Percentiles rank a stretch among this genome's conserved stretches.
phyloP scores from a whole-genome alignment of 1,284 basidiomycete genomes.

The Pseudozyma hubeiensis region DNA sequence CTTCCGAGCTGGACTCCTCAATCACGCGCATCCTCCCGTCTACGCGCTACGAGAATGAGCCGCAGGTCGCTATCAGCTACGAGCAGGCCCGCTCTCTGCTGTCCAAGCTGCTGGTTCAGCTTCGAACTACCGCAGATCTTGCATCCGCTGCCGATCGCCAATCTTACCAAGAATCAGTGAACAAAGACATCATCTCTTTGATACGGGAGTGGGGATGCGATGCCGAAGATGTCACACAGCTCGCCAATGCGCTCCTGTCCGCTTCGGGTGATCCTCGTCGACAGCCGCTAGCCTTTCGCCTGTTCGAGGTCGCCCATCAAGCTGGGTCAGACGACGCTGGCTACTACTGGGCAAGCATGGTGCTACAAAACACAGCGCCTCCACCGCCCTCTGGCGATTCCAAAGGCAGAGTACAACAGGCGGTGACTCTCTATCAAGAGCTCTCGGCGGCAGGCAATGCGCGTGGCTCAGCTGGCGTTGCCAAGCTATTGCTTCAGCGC shows the following conservation, averaged over 20 bases:
- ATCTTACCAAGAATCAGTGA: conserved; percentile 28
- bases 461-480: conserved; percentile 50
- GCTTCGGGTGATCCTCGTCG: conserved; percentile 43
- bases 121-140: conserved; percentile 35
- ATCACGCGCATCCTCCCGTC: conserved; percentile 29
- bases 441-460: conserved; percentile 55
- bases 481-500: conserved; percentile 48
- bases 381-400: conserved; percentile 25
- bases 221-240: conserved; percentile 23
- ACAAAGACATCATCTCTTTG: conserved; percentile 21
- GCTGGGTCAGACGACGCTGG: conserved; percentile 53
- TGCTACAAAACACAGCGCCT: conserved; percentile 48
- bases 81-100: conserved; percentile 25
- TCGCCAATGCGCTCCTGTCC: conserved; percentile 35
- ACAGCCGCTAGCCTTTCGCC: conserved; percentile 42
- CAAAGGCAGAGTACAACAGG: conserved; percentile 33
- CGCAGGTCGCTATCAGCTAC: conserved; percentile 16
- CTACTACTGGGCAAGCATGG: conserved; percentile 61
- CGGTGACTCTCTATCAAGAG: conserved; percentile 42
- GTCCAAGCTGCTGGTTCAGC: conserved; percentile 42
- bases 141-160: conserved; percentile 17
- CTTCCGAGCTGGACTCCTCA: conserved; percentile 24
- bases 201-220: conserved; percentile 7
- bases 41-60: conserved; percentile 14
- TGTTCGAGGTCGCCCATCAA: conserved; percentile 44